phyloP scores from a whole-genome alignment of 257 asterid genomes.

The Paraleonurus japonicus region DNA sequence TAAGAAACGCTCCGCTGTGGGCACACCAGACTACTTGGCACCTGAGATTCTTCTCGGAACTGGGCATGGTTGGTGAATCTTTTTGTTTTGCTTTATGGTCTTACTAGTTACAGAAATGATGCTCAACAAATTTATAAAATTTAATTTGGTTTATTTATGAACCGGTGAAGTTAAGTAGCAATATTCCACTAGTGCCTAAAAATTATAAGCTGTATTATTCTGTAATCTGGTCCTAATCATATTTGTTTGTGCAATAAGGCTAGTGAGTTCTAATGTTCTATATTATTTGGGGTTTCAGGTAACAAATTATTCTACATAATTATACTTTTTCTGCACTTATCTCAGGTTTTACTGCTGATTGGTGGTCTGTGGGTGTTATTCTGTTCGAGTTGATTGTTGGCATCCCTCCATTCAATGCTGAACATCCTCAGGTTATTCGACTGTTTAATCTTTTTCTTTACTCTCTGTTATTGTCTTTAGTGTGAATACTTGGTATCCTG shows the following conservation, averaged over 20 bases:
- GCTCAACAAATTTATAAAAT: background rate
- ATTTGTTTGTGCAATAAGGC: background rate
- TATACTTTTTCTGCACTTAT: slow-evolving; percentile 24
- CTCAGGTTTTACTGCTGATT: slow-evolving; percentile 92
- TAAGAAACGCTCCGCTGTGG: slow-evolving; percentile 95
- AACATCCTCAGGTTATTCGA: slow-evolving; percentile 86
- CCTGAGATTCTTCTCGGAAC: slow-evolving; percentile 99
- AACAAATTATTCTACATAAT: background rate
- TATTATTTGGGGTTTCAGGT: background rate
- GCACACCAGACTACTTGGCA: slow-evolving; percentile 99
- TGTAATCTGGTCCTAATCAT: background rate
- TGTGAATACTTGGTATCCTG: slow-evolving; percentile 8
- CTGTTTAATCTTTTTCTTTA: slow-evolving; percentile 21
- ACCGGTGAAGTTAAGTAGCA: background rate
- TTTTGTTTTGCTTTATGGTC: slow-evolving; percentile 2
- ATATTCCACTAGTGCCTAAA: slow-evolving; percentile 8
- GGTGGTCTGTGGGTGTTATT: slow-evolving; percentile 99
- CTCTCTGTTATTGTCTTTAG: slow-evolving; percentile 8
- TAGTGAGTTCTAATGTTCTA: background rate
- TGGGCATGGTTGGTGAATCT: slow-evolving; percentile 79
- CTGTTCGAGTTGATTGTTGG: slow-evolving; percentile 96
- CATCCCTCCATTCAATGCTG: slow-evolving; percentile 98
- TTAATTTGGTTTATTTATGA: slow-evolving; percentile 6
- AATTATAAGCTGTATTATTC: slow-evolving; percentile 7
- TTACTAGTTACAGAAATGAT: background rate